Evolutionary conservation across 129 eudicot species (phyloP), one percentile per base, ranked within the genome.

Genomic region (Flaveria robusta): DNA sequence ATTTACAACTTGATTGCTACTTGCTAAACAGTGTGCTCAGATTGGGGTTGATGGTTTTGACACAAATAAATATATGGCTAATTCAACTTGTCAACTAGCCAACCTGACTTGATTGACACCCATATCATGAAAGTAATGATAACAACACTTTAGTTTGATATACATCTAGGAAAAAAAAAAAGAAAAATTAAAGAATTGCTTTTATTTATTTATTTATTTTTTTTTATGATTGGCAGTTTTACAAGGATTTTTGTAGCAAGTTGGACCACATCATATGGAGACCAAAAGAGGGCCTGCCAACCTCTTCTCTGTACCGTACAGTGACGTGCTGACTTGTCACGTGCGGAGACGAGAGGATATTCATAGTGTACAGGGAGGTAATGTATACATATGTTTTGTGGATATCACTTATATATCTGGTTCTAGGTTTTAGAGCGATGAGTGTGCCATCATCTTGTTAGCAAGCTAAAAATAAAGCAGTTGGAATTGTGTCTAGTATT

Each of bases 221-320:
- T 14, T 15, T 34, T 52, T 49, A 76, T 63, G 37, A 49, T 84
- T 84, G 87, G 24, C 91, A 93, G 98, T 93, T 93, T 55, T 93
- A 93, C 87, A 93, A 93, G 83, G 87, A 75, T 80, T 89, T 93
- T 46, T 90, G 96, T 54, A 62, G 83, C n/a, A 88, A 76, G 56
- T 83, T 93, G 49, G 90, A 87, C 47, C 86, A 88, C 67, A 79
- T 93, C 37, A 93, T 93, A 69, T 93, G 97, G 98, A 91, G 83
- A 82, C 87, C 97, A 9, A 82, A 79, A 77, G 92, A 89, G 64
- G 85, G 90, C 5, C 62, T 70, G 72, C 78, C 84, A 16, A 76
- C 55, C 73, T 56, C 87, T 54, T 51, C 85, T 83, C 78, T 90
- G 24, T 87, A 87, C 65, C 83, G 84, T 76, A 81, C 90, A 39